These are phyloP conservation scores for Ogataea chonburiensis DNA, from an alignment of 805 yeast genomes.

Conservation along the genomic window DNA sequence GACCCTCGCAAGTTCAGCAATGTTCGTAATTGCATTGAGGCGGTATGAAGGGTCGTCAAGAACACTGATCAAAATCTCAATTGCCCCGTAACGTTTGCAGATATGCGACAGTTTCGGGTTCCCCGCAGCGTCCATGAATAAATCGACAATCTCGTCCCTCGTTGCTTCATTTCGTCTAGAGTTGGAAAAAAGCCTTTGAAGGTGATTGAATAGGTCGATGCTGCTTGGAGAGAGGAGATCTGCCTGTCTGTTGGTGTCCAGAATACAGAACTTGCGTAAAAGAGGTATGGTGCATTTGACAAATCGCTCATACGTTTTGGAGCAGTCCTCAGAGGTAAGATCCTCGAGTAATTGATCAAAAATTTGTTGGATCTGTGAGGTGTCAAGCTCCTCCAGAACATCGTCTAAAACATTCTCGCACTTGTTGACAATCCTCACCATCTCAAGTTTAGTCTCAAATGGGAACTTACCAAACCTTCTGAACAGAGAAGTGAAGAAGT, in stretches of 20 bases:
- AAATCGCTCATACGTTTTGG: conserved; percentile 15
- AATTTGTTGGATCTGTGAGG: conserved; percentile 17
- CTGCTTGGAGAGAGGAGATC: conserved; percentile 19
- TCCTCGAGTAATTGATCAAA: conserved; percentile 21
- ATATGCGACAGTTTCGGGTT: conserved; percentile 9
- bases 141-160: conserved; percentile 12
- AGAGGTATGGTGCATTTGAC: conserved; percentile 18
- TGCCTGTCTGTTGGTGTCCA: conserved; percentile 15
- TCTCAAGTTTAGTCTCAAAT: conserved; percentile 17
- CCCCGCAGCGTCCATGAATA: conserved; percentile 19
- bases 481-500: conserved; percentile 18
- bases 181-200: conserved; percentile 10
- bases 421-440: conserved; percentile 15
- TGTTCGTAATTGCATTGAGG: conserved; percentile 10
- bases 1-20: conserved; percentile 9
- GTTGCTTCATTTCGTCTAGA: conserved; percentile 7
- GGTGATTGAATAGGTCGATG: conserved; percentile 15
- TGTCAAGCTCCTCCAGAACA: conserved; percentile 11
- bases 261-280: conserved; percentile 15
- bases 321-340: conserved; percentile 15
- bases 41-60: conserved; percentile 16
- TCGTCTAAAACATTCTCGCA: conserved; percentile 10
- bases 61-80: conserved; percentile 18
- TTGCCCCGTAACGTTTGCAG: conserved; percentile 16
- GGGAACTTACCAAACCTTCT: conserved; percentile 16